These are phyloP conservation scores for Malassezia sympodialis DNA, from an alignment of 1,284 basidiomycete genomes.

Conservation along the genomic window DNA sequence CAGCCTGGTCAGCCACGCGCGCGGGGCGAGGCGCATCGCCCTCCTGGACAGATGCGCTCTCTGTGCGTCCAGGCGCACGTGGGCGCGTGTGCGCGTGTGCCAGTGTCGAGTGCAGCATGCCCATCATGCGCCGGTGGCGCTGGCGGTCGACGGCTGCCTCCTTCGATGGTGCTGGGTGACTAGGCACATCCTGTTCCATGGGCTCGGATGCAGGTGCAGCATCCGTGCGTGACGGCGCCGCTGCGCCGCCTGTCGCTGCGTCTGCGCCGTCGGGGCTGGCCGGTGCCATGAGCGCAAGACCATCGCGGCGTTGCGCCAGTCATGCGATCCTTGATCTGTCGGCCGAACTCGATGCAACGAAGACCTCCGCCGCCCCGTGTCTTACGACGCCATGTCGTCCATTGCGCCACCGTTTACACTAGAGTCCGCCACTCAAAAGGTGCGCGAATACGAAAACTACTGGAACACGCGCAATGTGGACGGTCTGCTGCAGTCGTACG, in stretches of 20 bases:
- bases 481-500: neutral
- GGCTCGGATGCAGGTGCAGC: neutral
- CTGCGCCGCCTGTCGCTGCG: neutral
- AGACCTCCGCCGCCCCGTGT: neutral
- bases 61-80: neutral
- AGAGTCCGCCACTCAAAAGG: neutral
- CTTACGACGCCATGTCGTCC: neutral
- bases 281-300: neutral
- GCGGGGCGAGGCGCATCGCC: neutral
- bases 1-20: neutral
- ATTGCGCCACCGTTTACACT: neutral
- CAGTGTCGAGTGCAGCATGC: slow-evolving; percentile 10
- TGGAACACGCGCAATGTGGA: neutral
- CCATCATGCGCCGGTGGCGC: slow-evolving; percentile 14
- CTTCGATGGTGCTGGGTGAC: neutral
- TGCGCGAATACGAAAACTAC: neutral
- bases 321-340: neutral
- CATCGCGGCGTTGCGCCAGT: neutral
- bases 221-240: neutral
- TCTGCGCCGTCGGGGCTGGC: neutral
- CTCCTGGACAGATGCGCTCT: too few relatives aligned
- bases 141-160: slow-evolving; percentile 3
- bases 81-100: slow-evolving; percentile 6
- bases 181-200: neutral
- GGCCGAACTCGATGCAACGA: neutral